Evolutionary conservation across 306 rosid species (phyloP).

Genomic region (Canavalia ensiformis): DNA sequence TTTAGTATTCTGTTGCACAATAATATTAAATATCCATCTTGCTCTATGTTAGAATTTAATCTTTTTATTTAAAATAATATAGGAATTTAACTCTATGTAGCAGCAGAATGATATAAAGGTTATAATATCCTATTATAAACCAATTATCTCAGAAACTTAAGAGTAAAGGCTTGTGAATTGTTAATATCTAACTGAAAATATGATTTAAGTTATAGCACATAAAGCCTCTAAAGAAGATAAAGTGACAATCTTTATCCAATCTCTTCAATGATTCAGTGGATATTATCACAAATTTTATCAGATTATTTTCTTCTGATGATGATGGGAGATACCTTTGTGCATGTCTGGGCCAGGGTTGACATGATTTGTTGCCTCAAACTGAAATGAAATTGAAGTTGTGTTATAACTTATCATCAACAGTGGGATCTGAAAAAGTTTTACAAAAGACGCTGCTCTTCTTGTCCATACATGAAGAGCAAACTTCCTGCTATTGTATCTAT

Average conservation of each 20-base stretch:
- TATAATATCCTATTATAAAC: background rate
- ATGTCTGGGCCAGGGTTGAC: constrained; percentile 34
- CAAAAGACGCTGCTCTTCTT: constrained; percentile 33
- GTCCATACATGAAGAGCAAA: constrained; percentile 39
- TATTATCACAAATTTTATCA: no score
- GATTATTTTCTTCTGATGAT: background rate
- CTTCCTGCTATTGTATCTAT: constrained; percentile 13
- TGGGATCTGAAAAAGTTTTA: background rate
- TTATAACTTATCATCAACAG: constrained; percentile 34
- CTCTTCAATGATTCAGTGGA: no score
- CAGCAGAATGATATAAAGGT: background rate
- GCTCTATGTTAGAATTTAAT: background rate
- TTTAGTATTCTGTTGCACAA: background rate
- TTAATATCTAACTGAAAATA: no score
- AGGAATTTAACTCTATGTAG: background rate
- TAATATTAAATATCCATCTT: background rate
- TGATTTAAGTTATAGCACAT: no score
- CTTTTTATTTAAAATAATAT: background rate
- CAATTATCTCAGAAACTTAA: background rate
- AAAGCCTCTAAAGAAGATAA: no score
- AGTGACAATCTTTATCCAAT: no score
- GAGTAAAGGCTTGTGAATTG: no score
- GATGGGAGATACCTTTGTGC: constrained; percentile 11
- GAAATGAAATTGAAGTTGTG: constrained; percentile 37
- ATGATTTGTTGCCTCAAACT: constrained; percentile 45